These are phyloP conservation scores for Dryas alaskensis DNA, from an alignment of 306 rosid species.

Conservation along the genomic window DNA sequence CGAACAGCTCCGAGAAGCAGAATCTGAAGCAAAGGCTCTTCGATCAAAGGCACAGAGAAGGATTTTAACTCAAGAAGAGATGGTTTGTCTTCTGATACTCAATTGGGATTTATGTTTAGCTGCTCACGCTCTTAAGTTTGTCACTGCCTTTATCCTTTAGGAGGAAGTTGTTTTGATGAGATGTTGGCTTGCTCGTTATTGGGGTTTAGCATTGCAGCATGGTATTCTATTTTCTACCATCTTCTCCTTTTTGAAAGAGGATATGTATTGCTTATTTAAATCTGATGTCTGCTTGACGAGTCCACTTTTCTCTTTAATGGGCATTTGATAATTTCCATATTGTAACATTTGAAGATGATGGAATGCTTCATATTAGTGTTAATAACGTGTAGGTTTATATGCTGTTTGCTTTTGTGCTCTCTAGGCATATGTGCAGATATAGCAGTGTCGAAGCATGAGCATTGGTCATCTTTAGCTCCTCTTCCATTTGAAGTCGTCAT, in stretches of 20 bases:
- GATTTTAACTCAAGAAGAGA: slow-evolving; percentile 98
- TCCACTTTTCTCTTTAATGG: slow-evolving; percentile 5
- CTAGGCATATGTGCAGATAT: slow-evolving; percentile 85
- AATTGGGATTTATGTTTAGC: slow-evolving; percentile 10
- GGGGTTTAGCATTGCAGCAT: slow-evolving; percentile 87
- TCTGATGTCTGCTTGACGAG: slow-evolving; percentile 14
- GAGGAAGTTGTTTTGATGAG: slow-evolving; percentile 98
- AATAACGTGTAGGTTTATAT: neutral
- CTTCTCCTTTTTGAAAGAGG: slow-evolving; percentile 29
- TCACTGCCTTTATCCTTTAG: slow-evolving; percentile 38
- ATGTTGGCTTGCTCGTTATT: slow-evolving; percentile 99
- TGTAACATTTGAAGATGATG: neutral
- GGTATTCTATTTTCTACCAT: slow-evolving; percentile 48
- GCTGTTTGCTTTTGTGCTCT: slow-evolving; percentile 30
- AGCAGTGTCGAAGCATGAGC: slow-evolving; percentile 72
- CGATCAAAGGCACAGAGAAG: slow-evolving; percentile 91
- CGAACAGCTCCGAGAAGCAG: slow-evolving; percentile 83
- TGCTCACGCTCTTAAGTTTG: slow-evolving; percentile 13
- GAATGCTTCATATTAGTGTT: neutral
- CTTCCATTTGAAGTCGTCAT: slow-evolving; percentile 87
- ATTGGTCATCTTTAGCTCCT: slow-evolving; percentile 95
- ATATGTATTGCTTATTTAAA: slow-evolving; percentile 19
- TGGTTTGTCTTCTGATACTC: slow-evolving; percentile 57
- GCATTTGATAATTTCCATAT: neutral
- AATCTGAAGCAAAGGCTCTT: slow-evolving; percentile 86